Evolutionary conservation across 139 green algal genomes (phyloP).

Genomic region (Coccomyxa sp.): DNA sequence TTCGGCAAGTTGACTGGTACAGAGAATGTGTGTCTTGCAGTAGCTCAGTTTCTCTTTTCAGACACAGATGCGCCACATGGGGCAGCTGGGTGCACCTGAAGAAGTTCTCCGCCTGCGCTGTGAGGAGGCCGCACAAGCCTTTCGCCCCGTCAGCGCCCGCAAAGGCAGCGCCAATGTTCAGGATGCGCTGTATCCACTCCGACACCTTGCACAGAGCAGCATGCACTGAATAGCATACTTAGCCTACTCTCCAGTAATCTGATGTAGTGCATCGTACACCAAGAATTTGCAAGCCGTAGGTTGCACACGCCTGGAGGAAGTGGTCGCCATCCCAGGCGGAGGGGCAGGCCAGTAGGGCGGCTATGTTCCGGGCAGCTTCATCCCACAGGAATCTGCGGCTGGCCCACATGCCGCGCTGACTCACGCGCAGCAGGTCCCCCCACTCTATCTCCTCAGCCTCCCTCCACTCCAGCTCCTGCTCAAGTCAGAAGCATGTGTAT

Average conservation of each 20-base stretch:
- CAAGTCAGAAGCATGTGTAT: too few relatives aligned
- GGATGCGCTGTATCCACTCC: constrained; percentile 31
- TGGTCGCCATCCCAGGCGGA: constrained; percentile 41
- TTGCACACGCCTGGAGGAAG: constrained; percentile 35
- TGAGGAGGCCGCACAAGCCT: constrained; percentile 26
- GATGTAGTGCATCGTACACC: too few relatives aligned
- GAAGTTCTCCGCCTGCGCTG: constrained; percentile 24
- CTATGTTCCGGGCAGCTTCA: constrained; percentile 26
- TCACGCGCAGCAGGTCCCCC: constrained; percentile 26
- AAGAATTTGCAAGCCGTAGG: background rate
- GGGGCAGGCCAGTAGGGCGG: constrained; percentile 25
- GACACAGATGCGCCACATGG: too few relatives aligned
- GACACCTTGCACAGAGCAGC: too few relatives aligned
- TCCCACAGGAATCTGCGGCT: constrained; percentile 38
- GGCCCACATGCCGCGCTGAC: constrained; percentile 20
- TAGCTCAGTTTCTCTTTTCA: too few relatives aligned
- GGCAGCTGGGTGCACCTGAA: too few relatives aligned
- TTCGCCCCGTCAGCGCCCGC: constrained; percentile 14
- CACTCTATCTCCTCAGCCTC: constrained; percentile 28
- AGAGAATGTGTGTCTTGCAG: too few relatives aligned
- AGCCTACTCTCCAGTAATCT: too few relatives aligned
- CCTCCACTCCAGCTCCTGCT: constrained; percentile 21
- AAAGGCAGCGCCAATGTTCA: constrained; percentile 40
- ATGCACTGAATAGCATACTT: too few relatives aligned
- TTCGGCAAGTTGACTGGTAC: too few relatives aligned